Conservation (phyloP, 345 rosid species). For the Leavenworthia alabamica region DNA sequence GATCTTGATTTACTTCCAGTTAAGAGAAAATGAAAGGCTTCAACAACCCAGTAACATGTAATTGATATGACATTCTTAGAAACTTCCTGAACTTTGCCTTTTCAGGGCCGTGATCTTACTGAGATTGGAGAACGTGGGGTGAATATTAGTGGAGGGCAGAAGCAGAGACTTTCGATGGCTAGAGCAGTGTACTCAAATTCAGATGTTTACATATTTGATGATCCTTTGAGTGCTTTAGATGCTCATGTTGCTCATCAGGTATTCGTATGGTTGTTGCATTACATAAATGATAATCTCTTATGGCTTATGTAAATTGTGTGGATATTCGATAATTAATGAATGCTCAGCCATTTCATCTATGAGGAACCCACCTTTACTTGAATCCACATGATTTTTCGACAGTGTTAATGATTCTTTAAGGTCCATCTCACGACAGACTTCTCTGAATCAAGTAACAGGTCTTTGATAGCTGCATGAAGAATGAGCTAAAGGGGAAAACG, state of each 20-base stretch:
- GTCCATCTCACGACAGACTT: constrained; percentile 1
- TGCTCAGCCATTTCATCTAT: not conserved
- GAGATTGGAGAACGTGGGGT: constrained; percentile 99
- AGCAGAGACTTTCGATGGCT: constrained; percentile 98
- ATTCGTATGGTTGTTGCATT: not conserved
- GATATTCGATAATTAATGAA: not conserved
- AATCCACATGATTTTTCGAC: not conserved
- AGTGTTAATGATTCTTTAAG: not conserved
- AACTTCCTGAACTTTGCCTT: constrained; percentile 4
- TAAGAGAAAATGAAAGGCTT: constrained; percentile 36
- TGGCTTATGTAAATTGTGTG: not conserved
- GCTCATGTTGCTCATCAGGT: constrained; percentile 94
- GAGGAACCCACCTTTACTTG: not conserved
- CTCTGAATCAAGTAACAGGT: constrained; percentile 44
- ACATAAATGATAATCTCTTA: not conserved
- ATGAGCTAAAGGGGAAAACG: constrained; percentile 69
- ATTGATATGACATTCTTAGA: constrained; percentile 2
- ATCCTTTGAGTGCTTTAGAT: constrained; percentile 95
- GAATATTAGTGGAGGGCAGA: constrained; percentile 97
- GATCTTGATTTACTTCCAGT: constrained; percentile 88
- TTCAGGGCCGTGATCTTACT: constrained; percentile 78
- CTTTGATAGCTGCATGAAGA: constrained; percentile 78
- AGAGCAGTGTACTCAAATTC: constrained; percentile 91
- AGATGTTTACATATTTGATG: constrained; percentile 91
- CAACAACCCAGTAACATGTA: not conserved